Base-by-base conservation (phyloP, 1,139 yeast genomes). In the Saccharomyces pastorianus region DNA sequence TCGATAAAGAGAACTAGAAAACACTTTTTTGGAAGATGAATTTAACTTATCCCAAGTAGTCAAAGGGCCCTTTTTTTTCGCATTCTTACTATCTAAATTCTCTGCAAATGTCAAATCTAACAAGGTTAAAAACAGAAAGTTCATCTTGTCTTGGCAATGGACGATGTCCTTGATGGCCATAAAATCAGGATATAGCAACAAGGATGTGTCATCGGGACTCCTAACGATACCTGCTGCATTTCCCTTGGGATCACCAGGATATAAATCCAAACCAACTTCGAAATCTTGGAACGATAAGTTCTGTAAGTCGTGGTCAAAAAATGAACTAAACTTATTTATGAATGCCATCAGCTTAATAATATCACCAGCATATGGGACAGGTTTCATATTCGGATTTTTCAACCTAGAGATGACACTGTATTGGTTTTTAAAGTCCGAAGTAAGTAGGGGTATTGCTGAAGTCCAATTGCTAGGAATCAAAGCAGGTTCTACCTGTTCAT, bases 271-370 rank as follows among this genome's bases (percentile, higher is more conserved):
- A 0, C 84, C 84, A 23, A 68, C 64, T 60, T 80, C 84, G 32
- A 81, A 70, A 59, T 78, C 81, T 56, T 75, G 78, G 11, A 83
- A 82, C 0, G 76, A 74, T 31, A 73, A 52, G 32, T 71, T 69
- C 26, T 72, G 70, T 9, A 78, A 56, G 11, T 66, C 70, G 2
- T 56, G 56, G 48, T 73, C 70, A 46, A 66, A 61, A 42, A 69
- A 68, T 6, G 66, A 64, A 53, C 66, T 68, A 59, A 80, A 81
- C 60, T 77, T 79, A 51, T 71, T 71, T 38, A 79, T 64, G 55
- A 75, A 81, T 6, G 77, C 68, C 58, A 79, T 66, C 4, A 81
- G 64, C 54, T 65, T 71, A 26, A 77, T 58, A 14, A 80, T 71
- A 58, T 78, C 81, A 42, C 70, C 70, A 0, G 82, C 84, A 60